These are phyloP conservation scores for Capsicum pubescens DNA, from an alignment of 257 asterid species.

Conservation along the genomic window DNA sequence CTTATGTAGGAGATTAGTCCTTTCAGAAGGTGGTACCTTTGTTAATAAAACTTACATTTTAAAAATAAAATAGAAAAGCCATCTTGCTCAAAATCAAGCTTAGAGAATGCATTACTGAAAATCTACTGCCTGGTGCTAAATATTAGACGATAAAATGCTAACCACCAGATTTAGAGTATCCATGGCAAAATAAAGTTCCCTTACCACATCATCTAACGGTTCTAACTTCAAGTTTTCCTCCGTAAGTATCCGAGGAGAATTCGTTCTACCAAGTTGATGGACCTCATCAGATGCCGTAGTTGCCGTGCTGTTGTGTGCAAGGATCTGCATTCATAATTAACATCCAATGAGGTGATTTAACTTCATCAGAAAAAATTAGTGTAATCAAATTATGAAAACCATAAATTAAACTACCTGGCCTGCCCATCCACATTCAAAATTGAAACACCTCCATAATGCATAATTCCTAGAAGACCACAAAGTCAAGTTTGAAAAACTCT, in stretches of 20 bases:
- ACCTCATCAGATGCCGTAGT: slow-evolving; percentile 29
- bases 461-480: slow-evolving; percentile 42
- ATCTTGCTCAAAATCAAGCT: slow-evolving; percentile 3
- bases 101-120: slow-evolving; percentile 8
- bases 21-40: neutral
- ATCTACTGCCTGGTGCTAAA: neutral
- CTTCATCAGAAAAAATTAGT: slow-evolving; percentile 10
- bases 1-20: neutral
- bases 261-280: slow-evolving; percentile 33
- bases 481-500: neutral
- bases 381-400: slow-evolving; percentile 34
- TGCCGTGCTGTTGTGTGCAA: slow-evolving; percentile 36
- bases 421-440: slow-evolving; percentile 65
- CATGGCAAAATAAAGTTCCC: slow-evolving; percentile 19
- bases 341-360: slow-evolving; percentile 32
- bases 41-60: neutral
- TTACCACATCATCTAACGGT: slow-evolving; percentile 57
- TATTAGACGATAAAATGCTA: neutral
- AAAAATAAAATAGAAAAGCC: neutral
- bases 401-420: slow-evolving; percentile 59
- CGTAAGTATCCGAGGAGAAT: slow-evolving; percentile 35
- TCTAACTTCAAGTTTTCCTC: slow-evolving; percentile 50
- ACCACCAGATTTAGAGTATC: neutral
- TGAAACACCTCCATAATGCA: slow-evolving; percentile 73
- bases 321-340: slow-evolving; percentile 49